Conservation (phyloP, 129 eudicot species). For the Flaveria trinervia region DNA sequence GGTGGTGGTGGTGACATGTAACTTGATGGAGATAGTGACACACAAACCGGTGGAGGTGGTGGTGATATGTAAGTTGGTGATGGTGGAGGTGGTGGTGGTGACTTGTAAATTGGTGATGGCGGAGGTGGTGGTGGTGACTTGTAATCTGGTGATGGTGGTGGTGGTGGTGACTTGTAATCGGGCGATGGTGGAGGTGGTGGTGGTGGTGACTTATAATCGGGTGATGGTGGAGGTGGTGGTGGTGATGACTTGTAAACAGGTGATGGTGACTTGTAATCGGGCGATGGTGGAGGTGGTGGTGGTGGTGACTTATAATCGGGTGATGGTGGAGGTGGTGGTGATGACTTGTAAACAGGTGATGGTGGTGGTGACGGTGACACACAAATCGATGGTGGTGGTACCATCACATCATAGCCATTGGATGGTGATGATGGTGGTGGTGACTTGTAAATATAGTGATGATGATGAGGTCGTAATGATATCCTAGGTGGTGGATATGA, state of each 20-base stretch:
- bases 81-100: background rate
- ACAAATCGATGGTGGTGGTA: background rate
- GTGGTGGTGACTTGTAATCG: background rate
- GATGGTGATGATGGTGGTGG: background rate
- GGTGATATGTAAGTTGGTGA: background rate
- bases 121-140: background rate
- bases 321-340: background rate
- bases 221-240: background rate
- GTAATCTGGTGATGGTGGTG: background rate
- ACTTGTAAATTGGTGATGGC: background rate
- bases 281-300: background rate
- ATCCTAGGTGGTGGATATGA: slow-evolving; percentile 21
- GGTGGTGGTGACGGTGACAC: background rate
- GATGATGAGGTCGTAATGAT: slow-evolving; percentile 5
- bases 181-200: background rate
- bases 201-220: background rate
- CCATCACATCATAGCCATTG: too few species aligned
- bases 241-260: too few species aligned
- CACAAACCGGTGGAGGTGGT: background rate
- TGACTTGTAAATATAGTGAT: background rate
- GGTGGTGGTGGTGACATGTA: background rate
- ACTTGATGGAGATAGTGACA: background rate
- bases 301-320: background rate
- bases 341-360: background rate
- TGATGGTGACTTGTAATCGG: background rate